These are phyloP conservation scores for Actinomucor elegans DNA, from an alignment of 371 early-diverging fungal genomes.

Conservation along the genomic window DNA sequence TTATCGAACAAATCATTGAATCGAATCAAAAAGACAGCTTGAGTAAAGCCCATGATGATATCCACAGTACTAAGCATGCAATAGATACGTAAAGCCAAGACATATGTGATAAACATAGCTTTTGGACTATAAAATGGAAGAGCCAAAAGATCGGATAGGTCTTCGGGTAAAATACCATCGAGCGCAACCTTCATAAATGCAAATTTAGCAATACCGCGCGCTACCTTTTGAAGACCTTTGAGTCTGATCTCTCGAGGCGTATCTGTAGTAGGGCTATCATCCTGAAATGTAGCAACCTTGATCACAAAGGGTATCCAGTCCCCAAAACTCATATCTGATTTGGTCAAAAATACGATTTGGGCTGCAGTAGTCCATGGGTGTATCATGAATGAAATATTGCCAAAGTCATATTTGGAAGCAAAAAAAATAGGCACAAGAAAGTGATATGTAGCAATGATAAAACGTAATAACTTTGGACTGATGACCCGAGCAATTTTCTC, in stretches of 20 bases:
- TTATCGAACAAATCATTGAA: slow-evolving; percentile 21
- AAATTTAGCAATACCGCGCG: slow-evolving; percentile 8
- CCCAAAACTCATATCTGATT: background rate
- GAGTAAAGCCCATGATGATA: slow-evolving; percentile 26
- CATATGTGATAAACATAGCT: slow-evolving; percentile 9
- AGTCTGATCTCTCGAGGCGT: background rate
- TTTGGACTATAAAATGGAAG: slow-evolving; percentile 7
- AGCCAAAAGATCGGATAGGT: slow-evolving; percentile 1
- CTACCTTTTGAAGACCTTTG: background rate
- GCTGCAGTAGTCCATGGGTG: slow-evolving; percentile 12
- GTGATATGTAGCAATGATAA: slow-evolving; percentile 7
- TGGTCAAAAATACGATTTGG: slow-evolving; percentile 16
- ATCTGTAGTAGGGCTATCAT: slow-evolving; percentile 2
- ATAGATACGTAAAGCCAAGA: slow-evolving; percentile 14
- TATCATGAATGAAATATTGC: slow-evolving; percentile 20
- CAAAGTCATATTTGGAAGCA: slow-evolving; percentile 11
- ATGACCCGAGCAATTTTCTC: slow-evolving; percentile 1
- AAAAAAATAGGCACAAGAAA: slow-evolving; percentile 11
- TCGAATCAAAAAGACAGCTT: background rate
- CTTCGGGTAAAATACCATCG: slow-evolving; percentile 1
- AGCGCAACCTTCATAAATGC: slow-evolving; percentile 6
- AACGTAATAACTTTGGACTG: background rate
- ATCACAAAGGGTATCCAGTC: slow-evolving; percentile 5
- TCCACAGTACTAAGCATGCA: slow-evolving; percentile 16
- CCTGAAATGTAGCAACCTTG: slow-evolving; percentile 11